Evolutionary conservation across 192 early-diverging fungal species (phyloP).

Genomic region (Coemansia sp.): DNA sequence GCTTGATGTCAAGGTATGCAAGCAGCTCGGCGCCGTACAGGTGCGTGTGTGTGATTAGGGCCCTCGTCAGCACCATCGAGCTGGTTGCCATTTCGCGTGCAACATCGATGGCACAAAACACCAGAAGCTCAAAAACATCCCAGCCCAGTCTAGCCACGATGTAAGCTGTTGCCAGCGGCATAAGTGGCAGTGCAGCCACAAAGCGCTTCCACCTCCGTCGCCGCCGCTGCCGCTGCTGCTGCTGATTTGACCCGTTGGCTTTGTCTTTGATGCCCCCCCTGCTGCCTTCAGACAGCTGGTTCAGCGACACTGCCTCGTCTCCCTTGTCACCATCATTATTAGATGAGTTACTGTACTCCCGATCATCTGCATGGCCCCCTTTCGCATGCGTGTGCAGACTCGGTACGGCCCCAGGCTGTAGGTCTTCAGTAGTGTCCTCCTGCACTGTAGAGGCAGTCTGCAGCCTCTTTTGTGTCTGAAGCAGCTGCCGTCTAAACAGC

Average conservation of each 20-base stretch:
- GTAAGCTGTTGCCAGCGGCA: conserved; percentile 43
- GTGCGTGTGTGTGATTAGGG: background rate
- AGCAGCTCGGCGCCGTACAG: background rate
- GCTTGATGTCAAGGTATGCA: conserved; percentile 9
- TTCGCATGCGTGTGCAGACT: background rate
- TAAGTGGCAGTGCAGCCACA: conserved; percentile 34
- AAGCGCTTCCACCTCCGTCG: conserved; percentile 30
- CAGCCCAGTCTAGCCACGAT: conserved; percentile 26
- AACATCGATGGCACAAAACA: conserved; percentile 34
- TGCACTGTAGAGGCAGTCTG: background rate
- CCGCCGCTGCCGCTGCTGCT: background rate
- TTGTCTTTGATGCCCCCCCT: too few relatives aligned
- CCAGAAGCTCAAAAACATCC: conserved; percentile 41
- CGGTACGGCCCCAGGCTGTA: background rate
- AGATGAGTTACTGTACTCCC: too few relatives aligned
- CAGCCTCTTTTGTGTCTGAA: conserved; percentile 16
- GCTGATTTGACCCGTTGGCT: background rate
- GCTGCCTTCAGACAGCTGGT: too few relatives aligned
- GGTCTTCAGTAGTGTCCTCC: background rate
- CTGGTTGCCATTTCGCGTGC: background rate
- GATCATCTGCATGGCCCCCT: too few relatives aligned
- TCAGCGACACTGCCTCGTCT: too few relatives aligned
- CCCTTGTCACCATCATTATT: too few relatives aligned
- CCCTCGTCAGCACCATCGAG: background rate
- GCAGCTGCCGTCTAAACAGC: conserved; percentile 27